phyloP scores from a whole-genome alignment of 108 stramenopile species.

The Chaetoceros tenuissimus region DNA sequence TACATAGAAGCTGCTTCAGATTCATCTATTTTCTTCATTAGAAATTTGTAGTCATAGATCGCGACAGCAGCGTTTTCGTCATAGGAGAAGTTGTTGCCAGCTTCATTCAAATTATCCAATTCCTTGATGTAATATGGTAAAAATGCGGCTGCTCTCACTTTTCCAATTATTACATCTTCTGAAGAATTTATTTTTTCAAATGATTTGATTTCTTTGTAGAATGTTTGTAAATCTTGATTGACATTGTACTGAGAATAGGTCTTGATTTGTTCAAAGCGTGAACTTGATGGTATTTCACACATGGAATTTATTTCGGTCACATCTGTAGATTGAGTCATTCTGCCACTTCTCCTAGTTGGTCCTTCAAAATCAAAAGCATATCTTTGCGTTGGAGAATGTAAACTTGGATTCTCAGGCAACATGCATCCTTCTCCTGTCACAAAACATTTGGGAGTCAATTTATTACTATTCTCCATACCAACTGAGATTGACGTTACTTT shows the following conservation, averaged over 20 bases:
- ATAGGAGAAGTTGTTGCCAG: neutral
- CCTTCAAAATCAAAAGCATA: slow-evolving; percentile 17
- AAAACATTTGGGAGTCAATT: slow-evolving; percentile 17
- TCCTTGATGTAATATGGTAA: slow-evolving; percentile 12
- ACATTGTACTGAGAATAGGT: no score
- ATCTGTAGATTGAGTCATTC: slow-evolving; percentile 13
- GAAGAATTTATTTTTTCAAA: slow-evolving; percentile 4
- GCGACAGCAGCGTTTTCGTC: slow-evolving; percentile 13
- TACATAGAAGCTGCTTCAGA: slow-evolving; percentile 6
- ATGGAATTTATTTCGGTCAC: slow-evolving; percentile 4
- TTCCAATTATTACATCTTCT: slow-evolving; percentile 7
- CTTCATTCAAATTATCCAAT: slow-evolving; percentile 1
- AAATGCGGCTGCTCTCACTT: slow-evolving; percentile 13
- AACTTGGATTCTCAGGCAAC: slow-evolving; percentile 13
- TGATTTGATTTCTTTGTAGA: slow-evolving; percentile 11
- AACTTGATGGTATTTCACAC: no score
- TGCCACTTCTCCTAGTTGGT: slow-evolving; percentile 17
- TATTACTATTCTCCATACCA: neutral
- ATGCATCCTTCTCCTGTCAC: slow-evolving; percentile 30
- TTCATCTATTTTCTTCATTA: slow-evolving; percentile 5
- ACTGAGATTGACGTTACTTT: slow-evolving; percentile 18
- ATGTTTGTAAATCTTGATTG: slow-evolving; percentile 12
- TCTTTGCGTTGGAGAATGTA: slow-evolving; percentile 12
- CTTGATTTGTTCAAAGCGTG: no score
- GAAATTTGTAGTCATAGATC: slow-evolving; percentile 11